Percentiles rank a stretch among this genome's conserved stretches.
These are phyloP conservation scores for Plasmopara viticola DNA, from an alignment of 352 stramenopile species.

Conservation along the genomic window DNA sequence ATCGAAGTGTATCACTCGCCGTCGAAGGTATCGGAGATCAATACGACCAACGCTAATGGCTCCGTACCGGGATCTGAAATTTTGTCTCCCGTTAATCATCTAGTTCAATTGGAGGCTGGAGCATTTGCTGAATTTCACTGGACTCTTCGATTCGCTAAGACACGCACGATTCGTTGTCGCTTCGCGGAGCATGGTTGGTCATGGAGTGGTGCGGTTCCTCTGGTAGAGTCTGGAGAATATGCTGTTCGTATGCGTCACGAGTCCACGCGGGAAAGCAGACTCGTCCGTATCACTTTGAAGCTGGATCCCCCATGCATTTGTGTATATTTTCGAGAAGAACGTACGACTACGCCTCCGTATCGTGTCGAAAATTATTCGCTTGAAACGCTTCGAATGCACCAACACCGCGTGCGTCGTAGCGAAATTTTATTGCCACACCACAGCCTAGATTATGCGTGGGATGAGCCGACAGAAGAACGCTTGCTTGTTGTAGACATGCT, in stretches of 20 bases:
- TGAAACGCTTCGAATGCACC: slow-evolving; percentile 81
- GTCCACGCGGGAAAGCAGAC: slow-evolving; percentile 67
- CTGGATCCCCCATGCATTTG: slow-evolving; percentile 71
- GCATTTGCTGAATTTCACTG: slow-evolving; percentile 82
- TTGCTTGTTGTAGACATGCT: slow-evolving; percentile 85
- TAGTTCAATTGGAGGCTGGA: slow-evolving; percentile 59
- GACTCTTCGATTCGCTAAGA: slow-evolving; percentile 62
- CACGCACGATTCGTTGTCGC: slow-evolving; percentile 71
- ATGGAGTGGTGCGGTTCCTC: slow-evolving; percentile 77
- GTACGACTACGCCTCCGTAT: slow-evolving; percentile 69
- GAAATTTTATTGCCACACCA: slow-evolving; percentile 84
- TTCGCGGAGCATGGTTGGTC: slow-evolving; percentile 70
- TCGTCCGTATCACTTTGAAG: slow-evolving; percentile 75
- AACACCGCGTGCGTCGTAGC: slow-evolving; percentile 71
- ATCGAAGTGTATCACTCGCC: slow-evolving; percentile 81
- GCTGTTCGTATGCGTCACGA: slow-evolving; percentile 80
- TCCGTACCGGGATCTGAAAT: slow-evolving; percentile 41
- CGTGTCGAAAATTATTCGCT: slow-evolving; percentile 87
- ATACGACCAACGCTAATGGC: slow-evolving; percentile 30
- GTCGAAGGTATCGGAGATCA: slow-evolving; percentile 45
- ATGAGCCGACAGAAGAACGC: slow-evolving; percentile 75
- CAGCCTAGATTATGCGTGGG: slow-evolving; percentile 84
- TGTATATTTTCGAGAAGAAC: slow-evolving; percentile 77
- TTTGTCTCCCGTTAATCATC: slow-evolving; percentile 61
- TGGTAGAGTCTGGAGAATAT: slow-evolving; percentile 73